phyloP scores from a whole-genome alignment of 2,329 filamentous ascomycete genomes.

The Aspergillus sergii region DNA sequence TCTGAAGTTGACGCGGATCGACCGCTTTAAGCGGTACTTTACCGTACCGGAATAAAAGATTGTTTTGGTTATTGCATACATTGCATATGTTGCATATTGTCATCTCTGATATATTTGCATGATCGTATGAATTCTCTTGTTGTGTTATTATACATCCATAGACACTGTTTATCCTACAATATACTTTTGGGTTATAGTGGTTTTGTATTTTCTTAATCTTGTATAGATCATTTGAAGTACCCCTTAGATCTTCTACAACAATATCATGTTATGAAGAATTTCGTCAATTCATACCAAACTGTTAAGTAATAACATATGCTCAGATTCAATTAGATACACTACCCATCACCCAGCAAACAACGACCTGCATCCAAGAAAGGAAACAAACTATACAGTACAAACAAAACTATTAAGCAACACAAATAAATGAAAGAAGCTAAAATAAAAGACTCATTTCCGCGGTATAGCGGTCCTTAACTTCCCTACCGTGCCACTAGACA shows the following conservation, averaged over 20 bases:
- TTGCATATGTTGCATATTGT: neutral
- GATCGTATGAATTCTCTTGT: neutral
- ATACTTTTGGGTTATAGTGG: neutral
- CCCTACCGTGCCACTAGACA: conserved; percentile 23
- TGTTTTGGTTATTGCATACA: neutral
- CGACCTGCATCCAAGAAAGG: neutral
- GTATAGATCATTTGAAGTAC: neutral
- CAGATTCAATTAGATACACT: neutral
- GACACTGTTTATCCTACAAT: neutral
- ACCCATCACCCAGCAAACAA: neutral
- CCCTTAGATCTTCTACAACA: neutral
- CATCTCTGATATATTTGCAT: neutral
- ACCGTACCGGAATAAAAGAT: conserved; percentile 19
- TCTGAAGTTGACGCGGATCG: conserved; percentile 56
- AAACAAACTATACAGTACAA: neutral
- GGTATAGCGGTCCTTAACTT: conserved; percentile 15
- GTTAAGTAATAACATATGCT: too few species aligned
- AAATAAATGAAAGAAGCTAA: neutral
- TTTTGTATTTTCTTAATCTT: neutral
- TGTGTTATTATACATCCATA: neutral
- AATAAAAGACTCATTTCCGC: neutral
- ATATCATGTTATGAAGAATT: neutral
- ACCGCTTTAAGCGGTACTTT: conserved; percentile 49
- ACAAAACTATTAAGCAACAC: neutral
- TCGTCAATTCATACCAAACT: neutral